Conservation (phyloP, 108 stramenopile genomes). For the Skeletonema marinoi region DNA sequence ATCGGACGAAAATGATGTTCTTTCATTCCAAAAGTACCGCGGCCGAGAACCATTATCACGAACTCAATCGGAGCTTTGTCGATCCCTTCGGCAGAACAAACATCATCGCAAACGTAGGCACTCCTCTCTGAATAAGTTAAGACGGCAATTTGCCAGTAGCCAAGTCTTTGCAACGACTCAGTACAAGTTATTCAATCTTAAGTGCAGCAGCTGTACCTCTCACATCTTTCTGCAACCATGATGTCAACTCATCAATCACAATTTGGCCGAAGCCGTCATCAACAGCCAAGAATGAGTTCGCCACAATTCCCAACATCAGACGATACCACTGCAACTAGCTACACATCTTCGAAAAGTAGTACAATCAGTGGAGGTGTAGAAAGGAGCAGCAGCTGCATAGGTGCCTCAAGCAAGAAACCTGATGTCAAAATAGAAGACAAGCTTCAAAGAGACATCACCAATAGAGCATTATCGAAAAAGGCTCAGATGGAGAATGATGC, state of each 20-base stretch:
- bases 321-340: neutral
- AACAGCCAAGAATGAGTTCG: neutral
- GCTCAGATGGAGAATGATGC: slow-evolving; percentile 78
- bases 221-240: neutral
- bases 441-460: neutral
- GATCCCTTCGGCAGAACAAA: neutral
- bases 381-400: neutral
- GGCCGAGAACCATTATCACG: no score
- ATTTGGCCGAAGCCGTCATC: slow-evolving; percentile 4
- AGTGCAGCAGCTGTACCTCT: neutral
- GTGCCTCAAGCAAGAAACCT: neutral
- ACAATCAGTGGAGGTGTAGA: slow-evolving; percentile 7
- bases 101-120: neutral
- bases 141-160: no score
- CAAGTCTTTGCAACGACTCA: neutral
- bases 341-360: slow-evolving; percentile 10
- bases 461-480: slow-evolving; percentile 28
- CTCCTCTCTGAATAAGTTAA: neutral
- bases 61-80: no score
- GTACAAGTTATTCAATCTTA: neutral
- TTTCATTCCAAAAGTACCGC: no score
- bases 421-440: neutral
- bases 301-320: neutral
- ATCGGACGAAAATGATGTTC: no score
- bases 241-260: neutral